These are phyloP conservation scores for Lichtheimia corymbifera DNA, from an alignment of 371 early-diverging fungal species.

Conservation along the genomic window DNA sequence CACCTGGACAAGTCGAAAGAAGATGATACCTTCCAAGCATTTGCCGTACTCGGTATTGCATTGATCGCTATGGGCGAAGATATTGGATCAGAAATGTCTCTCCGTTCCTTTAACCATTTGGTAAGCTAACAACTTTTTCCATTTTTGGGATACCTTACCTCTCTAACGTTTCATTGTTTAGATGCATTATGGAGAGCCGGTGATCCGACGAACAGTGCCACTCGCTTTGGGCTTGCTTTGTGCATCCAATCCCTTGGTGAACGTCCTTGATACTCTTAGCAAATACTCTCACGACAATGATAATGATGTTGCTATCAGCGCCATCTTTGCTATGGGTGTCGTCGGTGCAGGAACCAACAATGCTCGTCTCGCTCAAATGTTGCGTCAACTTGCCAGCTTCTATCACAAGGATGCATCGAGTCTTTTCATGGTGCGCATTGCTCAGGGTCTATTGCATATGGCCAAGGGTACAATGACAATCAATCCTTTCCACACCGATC, in stretches of 20 bases:
- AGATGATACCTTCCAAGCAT: conserved; percentile 85
- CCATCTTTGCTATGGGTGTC: conserved; percentile 98
- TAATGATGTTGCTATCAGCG: conserved; percentile 89
- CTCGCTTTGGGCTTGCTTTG: conserved; percentile 94
- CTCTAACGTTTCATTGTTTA: conserved; percentile 11
- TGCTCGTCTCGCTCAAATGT: conserved; percentile 95
- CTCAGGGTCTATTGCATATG: conserved; percentile 98
- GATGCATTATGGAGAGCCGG: conserved; percentile 98
- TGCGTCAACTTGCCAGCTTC: conserved; percentile 95
- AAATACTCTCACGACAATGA: conserved; percentile 98
- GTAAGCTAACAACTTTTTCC: conserved; percentile 29
- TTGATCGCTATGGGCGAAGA: conserved; percentile 97
- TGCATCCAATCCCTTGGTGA: conserved; percentile 93
- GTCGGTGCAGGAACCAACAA: conserved; percentile 99
- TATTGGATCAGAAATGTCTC: conserved; percentile 94
- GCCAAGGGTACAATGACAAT: conserved; percentile 97
- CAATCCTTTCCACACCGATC: conserved; percentile 93
- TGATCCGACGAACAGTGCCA: conserved; percentile 91
- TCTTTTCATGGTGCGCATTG: conserved; percentile 92
- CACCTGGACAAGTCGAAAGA: conserved; percentile 88
- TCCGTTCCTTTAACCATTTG: conserved; percentile 94
- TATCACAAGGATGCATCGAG: conserved; percentile 94
- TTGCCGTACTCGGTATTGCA: conserved; percentile 95
- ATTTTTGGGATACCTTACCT: too few species aligned
- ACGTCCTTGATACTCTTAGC: conserved; percentile 93